Evolutionary conservation across 2,329 filamentous ascomycete genomes (phyloP).

Genomic region (Alternaria sp.): DNA sequence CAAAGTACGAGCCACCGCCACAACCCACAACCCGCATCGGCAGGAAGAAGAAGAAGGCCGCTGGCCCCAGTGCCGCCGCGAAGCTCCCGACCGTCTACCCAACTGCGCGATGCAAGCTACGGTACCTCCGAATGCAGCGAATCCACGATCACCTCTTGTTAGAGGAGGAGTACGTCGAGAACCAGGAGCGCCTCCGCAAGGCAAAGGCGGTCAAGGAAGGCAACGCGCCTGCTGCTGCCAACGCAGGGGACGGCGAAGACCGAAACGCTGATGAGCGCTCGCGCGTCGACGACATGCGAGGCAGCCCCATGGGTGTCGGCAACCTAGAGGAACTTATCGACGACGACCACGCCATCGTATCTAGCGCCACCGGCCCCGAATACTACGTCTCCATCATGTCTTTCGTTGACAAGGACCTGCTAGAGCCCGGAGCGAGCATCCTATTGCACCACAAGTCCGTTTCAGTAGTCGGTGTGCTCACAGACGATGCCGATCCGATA

Average conservation of each 20-base stretch:
- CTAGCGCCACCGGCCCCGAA: constrained; percentile 94
- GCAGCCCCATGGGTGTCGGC: constrained; percentile 97
- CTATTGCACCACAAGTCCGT: constrained; percentile 97
- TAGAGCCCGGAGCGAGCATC: constrained; percentile 95
- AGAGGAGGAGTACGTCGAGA: constrained; percentile 98
- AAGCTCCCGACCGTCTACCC: constrained; percentile 95
- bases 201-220: constrained; percentile 72
- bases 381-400: constrained; percentile 99
- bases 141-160: constrained; percentile 97
- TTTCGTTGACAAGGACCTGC: constrained; percentile 97
- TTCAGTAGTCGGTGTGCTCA: constrained; percentile 95
- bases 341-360: constrained; percentile 98
- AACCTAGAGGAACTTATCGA: constrained; percentile 99
- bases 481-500: constrained; percentile 92
- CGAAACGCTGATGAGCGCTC: constrained; percentile 93
- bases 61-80: constrained; percentile 89
- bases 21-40: constrained; percentile 96
- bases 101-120: constrained; percentile 95
- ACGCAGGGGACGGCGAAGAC: constrained; percentile 75
- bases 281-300: constrained; percentile 97
- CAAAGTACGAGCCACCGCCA: constrained; percentile 98
- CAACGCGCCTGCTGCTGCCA: constrained; percentile 61
- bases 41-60: constrained; percentile 97
- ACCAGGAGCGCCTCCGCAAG: constrained; percentile 94
- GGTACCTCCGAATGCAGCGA: constrained; percentile 96